Evolutionary conservation across 306 rosid species (phyloP).

Genomic region (Quillaja saponaria): DNA sequence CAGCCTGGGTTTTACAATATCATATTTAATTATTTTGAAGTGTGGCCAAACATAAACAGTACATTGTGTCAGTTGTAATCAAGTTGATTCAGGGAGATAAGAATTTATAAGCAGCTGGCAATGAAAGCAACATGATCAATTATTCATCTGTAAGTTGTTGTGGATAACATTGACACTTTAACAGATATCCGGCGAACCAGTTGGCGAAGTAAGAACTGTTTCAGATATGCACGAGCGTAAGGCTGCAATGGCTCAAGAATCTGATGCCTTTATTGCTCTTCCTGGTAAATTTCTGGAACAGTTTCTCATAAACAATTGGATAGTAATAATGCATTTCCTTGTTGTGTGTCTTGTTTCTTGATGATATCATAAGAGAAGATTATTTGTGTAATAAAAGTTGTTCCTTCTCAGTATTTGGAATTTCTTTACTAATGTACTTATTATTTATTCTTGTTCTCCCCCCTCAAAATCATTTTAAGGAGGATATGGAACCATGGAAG

Average conservation of each 20-base stretch:
- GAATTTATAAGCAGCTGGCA: constrained; percentile 18
- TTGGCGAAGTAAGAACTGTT: constrained; percentile 91
- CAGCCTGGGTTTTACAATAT: constrained; percentile 10
- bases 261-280: constrained; percentile 93
- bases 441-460: neutral
- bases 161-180: constrained; percentile 40
- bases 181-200: constrained; percentile 88
- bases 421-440: neutral
- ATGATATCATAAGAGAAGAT: constrained; percentile 13
- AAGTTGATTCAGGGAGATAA: constrained; percentile 13
- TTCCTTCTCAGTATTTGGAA: neutral
- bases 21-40: constrained; percentile 1
- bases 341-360: constrained; percentile 19
- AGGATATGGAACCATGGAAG: constrained; percentile 99
- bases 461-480: constrained; percentile 43
- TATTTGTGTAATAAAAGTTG: constrained; percentile 14
- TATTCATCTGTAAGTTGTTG: constrained; percentile 18
- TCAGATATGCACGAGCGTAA: constrained; percentile 96
- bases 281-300: constrained; percentile 62
- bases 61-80: constrained; percentile 18
- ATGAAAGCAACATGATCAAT: constrained; percentile 15
- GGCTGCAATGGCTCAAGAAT: constrained; percentile 88
- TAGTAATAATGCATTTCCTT: constrained; percentile 15
- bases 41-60: neutral
- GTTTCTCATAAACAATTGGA: constrained; percentile 11